Base-by-base conservation (phyloP, 2,329 filamentous ascomycete species). In the Cladophialophora immunda region DNA sequence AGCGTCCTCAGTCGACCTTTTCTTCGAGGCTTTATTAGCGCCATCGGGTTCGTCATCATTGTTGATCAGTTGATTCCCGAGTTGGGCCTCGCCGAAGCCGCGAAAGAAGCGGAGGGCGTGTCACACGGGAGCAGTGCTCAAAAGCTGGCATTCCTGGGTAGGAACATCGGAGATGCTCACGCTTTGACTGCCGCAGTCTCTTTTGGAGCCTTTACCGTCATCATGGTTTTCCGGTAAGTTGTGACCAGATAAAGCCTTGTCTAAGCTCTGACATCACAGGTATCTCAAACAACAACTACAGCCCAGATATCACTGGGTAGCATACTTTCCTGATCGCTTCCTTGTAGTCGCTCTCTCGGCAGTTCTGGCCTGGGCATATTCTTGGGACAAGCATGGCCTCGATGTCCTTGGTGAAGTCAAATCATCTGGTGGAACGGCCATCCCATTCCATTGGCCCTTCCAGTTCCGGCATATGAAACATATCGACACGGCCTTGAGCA, bases 41-140 rank as follows among this genome's bases (percentile, higher is more conserved):
- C 95, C 58, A 96, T 99, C 76, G 95, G 95, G 57, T 92, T 97
- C 64, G 94, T 98, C 71, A 98, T 99, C 76, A 89, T 96, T 45
- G 92, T 98, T 38, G 95, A 98, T 77, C 95, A 99, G 79, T 82
- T 97, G 53, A 92, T 97, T 61, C 94, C 94, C 0, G 93, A 98
- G 78, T 85, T 97, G 73, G 95, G 95, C 0, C 84, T 99, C 25
- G 85, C 84, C 41, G 81, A 84, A 1, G 79, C 88, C 19, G 92
- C 93, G 0, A 88, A 87, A 60, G 80, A 90, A 17, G 76, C 78
- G 2, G 81, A 82, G 1, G 68, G 62, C 13, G 87, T 93, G 2
- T 87, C 87, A 52, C 94, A 98, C 75, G 93, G 92, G 17, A 97
- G 92, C 77, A 94, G 90, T 59, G 84, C 95, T 56, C 90, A 94